Evolutionary conservation across 495 filamentous ascomycete species (phyloP).

Genomic region (Neurospora hispaniola): DNA sequence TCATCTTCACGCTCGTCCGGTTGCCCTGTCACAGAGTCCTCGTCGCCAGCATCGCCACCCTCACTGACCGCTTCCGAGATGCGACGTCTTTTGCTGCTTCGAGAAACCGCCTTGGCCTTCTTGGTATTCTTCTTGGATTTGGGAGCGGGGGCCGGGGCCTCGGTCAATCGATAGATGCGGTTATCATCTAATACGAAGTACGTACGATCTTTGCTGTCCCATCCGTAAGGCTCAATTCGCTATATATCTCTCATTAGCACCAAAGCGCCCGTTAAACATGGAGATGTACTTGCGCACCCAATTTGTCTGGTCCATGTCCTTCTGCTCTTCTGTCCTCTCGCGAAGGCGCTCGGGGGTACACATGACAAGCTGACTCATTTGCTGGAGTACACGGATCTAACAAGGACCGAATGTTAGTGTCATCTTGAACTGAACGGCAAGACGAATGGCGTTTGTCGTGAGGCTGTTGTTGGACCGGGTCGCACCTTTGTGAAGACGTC

Average conservation of each 20-base stretch:
- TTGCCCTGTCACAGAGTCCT: conserved; percentile 20
- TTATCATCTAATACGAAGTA: conserved; percentile 95
- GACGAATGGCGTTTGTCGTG: background rate
- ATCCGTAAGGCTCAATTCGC: conserved; percentile 89
- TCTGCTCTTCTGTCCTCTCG: conserved; percentile 75
- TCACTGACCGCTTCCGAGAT: conserved; percentile 44
- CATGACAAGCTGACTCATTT: conserved; percentile 85
- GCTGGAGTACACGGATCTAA: conserved; percentile 74
- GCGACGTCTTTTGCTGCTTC: conserved; percentile 65
- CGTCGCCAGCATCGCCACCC: conserved; percentile 46
- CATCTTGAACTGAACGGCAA: background rate
- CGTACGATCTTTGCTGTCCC: conserved; percentile 69
- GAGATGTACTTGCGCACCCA: conserved; percentile 52
- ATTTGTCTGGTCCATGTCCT: conserved; percentile 65
- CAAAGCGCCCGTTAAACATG: background rate
- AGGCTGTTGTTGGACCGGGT: background rate
- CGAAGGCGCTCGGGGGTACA: conserved; percentile 74
- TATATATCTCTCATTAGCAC: conserved; percentile 31
- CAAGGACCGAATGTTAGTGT: background rate
- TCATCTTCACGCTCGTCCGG: conserved; percentile 42
- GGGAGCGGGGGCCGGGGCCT: conserved; percentile 45
- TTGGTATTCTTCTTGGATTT: conserved; percentile 72
- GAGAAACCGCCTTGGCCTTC: conserved; percentile 54
- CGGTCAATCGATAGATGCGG: conserved; percentile 75
- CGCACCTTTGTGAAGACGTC: conserved; percentile 70